Base-by-base conservation (phyloP, 2,329 filamentous ascomycete species). In the Ascomycota sp. region DNA sequence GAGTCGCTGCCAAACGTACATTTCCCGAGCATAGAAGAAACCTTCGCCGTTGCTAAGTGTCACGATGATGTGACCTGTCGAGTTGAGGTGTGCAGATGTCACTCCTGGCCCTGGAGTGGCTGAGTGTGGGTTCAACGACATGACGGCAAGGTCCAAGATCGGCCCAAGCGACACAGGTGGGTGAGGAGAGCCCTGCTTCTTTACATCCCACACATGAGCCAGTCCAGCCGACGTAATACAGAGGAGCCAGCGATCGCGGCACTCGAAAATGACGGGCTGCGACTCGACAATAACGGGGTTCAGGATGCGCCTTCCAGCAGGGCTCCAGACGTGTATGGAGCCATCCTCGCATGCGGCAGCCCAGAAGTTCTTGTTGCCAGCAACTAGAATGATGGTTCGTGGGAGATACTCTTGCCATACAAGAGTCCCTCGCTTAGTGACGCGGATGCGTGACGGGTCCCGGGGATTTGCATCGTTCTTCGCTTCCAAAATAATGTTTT, bases 391-490 rank as follows among this genome's bases (percentile, higher is more conserved):
- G 17, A 93, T 78, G 5, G 82, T 72, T 34, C 76, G 69, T 0
- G 86, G 85, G 10, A 98, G 57, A 43, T 81, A 98, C 45, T 98
- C 91, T 44, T 94, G 81, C 89, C 91, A 98, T 4, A 95, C 52
- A 1, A 77, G 61, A 32, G 75, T 71, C 4, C 82, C 82, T 32
- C 81, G 71, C 46, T 82, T 86, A 2, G 74, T 78, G 24, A 89
- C 74, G 5, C 72, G 79, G 25, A 98, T 70, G 22, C 81, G 74
- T 4, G 82, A 79, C 2, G 89, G 89, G 34, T 95, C 86, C 35
- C 77, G 69, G 26, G 59, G 75, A 57, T 58, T 75, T 46, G 65
- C 59, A 2, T 85, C 79, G 45, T 98, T 98, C 36, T 75, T 76
- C 20, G 82, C 86, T 56, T 98, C 89, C 32, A 98, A 65, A 15